phyloP scores from a whole-genome alignment of 352 stramenopile genomes.

The Aphanomyces cochlioides region DNA sequence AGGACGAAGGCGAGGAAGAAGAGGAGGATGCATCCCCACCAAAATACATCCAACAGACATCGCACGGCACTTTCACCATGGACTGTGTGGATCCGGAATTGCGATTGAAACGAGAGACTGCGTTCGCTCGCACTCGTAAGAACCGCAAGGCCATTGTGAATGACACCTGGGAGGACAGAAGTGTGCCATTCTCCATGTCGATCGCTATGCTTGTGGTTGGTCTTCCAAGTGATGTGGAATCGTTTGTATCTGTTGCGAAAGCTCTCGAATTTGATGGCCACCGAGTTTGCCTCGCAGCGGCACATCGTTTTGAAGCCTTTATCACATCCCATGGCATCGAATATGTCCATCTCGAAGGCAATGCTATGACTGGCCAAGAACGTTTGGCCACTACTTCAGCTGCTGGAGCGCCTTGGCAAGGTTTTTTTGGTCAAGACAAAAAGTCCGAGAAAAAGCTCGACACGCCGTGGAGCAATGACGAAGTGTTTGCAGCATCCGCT shows the following conservation, averaged over 20 bases:
- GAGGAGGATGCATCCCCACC: too few relatives aligned
- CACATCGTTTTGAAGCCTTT: constrained; percentile 61
- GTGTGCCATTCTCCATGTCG: neutral
- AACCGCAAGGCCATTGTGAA: constrained; percentile 2
- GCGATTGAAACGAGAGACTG: neutral
- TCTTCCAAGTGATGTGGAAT: constrained; percentile 64
- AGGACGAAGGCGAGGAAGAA: too few relatives aligned
- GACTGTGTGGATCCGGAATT: neutral
- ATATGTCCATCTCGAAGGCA: constrained; percentile 64
- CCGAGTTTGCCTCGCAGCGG: constrained; percentile 86
- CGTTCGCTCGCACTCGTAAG: neutral
- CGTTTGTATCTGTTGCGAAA: constrained; percentile 70
- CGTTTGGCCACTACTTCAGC: constrained; percentile 40
- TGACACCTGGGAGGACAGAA: neutral
- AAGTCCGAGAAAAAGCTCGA: too few relatives aligned
- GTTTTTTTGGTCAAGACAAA: too few relatives aligned
- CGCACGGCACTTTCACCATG: constrained; percentile 11
- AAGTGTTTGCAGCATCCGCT: neutral
- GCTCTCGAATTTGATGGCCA: constrained; percentile 78
- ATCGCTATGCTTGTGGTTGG: constrained; percentile 47
- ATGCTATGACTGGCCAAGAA: constrained; percentile 41
- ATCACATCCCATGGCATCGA: constrained; percentile 59
- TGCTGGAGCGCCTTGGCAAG: constrained; percentile 33
- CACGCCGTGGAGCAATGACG: neutral
- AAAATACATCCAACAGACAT: too few relatives aligned